Evolutionary conservation across 768 basidiomycete species (phyloP), one percentile per base, ranked within the genome.

Genomic region (Daedaleopsis nitida): DNA sequence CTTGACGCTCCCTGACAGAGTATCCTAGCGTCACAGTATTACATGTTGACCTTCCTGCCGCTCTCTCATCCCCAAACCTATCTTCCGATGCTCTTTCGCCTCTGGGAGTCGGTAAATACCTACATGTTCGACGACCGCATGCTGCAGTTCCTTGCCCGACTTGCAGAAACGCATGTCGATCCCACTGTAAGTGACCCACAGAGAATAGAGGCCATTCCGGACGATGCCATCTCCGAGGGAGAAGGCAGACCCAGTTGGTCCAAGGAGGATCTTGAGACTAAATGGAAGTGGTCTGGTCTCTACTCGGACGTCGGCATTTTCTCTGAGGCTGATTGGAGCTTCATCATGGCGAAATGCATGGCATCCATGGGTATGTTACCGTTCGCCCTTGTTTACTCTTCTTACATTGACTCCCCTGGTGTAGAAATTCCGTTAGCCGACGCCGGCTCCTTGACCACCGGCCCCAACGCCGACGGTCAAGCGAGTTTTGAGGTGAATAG

Each of bases 91-190:
- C 80, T 94, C 56, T 91, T 95, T 77, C 86, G 89, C 56, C 69
- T 94, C 49, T 96, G 93, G 92, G 88, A 91, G 74, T 89, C 91
- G 13, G 79, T 96, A 69, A 94, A 94, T 76, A 92, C 91, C 59
- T 91, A 91, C 73, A 83, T 88, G 74, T 95, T 87, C 77, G 93
- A 95, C 79, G 93, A 94, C 69, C 83, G 93, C 73, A 92, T 93
- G 86, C 80, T 95, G 63, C 84, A 91, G 58, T 89, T 96, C 71
- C 81, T 95, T 61, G 81, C 92, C 32, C 82, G 83, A 67, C 80
- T 96, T 49, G 78, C 88, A 57, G 89, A 93, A 73, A 80, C 88
- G 75, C 94, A 96, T 76, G 81, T 91, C 64, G 87, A 90, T 67
- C 87, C 93, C 55, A 79, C 83, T 44, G 75, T 85, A 73, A 91